phyloP scores from a whole-genome alignment of 2,329 filamentous ascomycete genomes.

The Xylaria sp. region DNA sequence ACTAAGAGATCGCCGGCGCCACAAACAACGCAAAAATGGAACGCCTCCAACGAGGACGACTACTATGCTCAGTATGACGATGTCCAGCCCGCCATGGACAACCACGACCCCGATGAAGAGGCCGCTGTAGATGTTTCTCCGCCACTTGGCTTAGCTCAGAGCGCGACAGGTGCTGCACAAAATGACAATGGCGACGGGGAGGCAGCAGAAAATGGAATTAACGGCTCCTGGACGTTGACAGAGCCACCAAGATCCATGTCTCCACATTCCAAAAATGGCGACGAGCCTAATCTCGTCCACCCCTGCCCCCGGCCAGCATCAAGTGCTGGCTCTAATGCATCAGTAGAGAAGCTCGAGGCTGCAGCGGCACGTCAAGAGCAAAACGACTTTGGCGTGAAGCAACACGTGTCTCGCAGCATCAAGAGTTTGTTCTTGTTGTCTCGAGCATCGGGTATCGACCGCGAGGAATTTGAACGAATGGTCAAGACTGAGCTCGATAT shows the following conservation, averaged over 20 bases:
- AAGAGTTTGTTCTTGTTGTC: slow-evolving; percentile 78
- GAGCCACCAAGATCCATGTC: slow-evolving; percentile 50
- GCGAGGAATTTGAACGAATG: slow-evolving; percentile 75
- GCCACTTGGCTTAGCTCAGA: slow-evolving; percentile 42
- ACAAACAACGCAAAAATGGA: slow-evolving; percentile 40
- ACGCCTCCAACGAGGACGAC: slow-evolving; percentile 63
- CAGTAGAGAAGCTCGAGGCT: slow-evolving; percentile 67
- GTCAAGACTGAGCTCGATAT: slow-evolving; percentile 74
- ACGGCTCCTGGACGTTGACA: slow-evolving; percentile 51
- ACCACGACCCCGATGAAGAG: slow-evolving; percentile 79
- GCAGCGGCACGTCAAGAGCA: slow-evolving; percentile 62
- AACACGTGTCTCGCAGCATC: slow-evolving; percentile 78
- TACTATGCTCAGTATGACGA: slow-evolving; percentile 80
- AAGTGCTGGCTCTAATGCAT: slow-evolving; percentile 62
- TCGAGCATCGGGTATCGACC: slow-evolving; percentile 72
- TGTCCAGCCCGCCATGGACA: slow-evolving; percentile 81
- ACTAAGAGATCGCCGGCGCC: slow-evolving; percentile 68
- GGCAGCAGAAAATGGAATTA: slow-evolving; percentile 44
- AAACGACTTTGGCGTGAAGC: slow-evolving; percentile 74
- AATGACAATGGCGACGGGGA: slow-evolving; percentile 36
- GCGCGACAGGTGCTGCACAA: slow-evolving; percentile 32
- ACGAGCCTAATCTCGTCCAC: slow-evolving; percentile 50
- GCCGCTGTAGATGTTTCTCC: slow-evolving; percentile 46
- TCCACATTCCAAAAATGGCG: slow-evolving; percentile 42
- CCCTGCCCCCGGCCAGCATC: slow-evolving; percentile 65